These are phyloP conservation scores for Nakazawaea sp. DNA, from an alignment of 805 yeast species.

Conservation along the genomic window DNA sequence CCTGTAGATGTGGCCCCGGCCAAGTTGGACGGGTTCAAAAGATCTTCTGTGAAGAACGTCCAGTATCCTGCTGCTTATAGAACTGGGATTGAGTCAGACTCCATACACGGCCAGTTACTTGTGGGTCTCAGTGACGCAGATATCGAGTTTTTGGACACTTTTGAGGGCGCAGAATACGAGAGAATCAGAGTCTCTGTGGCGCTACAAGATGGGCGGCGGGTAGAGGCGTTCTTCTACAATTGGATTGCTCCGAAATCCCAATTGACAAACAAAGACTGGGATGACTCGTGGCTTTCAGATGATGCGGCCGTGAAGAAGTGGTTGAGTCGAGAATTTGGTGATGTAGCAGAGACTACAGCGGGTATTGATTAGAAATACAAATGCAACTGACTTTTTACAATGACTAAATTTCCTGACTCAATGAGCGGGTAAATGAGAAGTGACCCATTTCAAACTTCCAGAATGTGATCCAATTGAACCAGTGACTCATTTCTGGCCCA, in stretches of 20 bases:
- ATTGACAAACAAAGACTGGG: slow-evolving; percentile 16
- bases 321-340: slow-evolving; percentile 15
- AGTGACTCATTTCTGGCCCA: too few relatives aligned
- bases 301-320: slow-evolving; percentile 13
- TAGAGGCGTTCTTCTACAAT: slow-evolving; percentile 13
- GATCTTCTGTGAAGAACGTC: slow-evolving; percentile 13
- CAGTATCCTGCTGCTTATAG: slow-evolving; percentile 14
- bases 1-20: slow-evolving; percentile 12
- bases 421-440: too few relatives aligned
- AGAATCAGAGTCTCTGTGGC: slow-evolving; percentile 13
- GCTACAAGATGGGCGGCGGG: neutral
- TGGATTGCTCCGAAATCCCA: slow-evolving; percentile 14
- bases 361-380: too few relatives aligned
- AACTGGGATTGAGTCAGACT: neutral
- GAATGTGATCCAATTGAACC: too few relatives aligned
- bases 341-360: too few relatives aligned
- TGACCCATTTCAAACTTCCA: too few relatives aligned
- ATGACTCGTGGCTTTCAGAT: slow-evolving; percentile 13
- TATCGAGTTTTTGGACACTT: slow-evolving; percentile 15
- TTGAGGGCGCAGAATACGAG: slow-evolving; percentile 19
- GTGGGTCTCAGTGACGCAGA: slow-evolving; percentile 13
- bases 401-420: too few relatives aligned
- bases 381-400: too few relatives aligned
- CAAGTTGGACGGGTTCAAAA: slow-evolving; percentile 11
- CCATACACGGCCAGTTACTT: slow-evolving; percentile 15